phyloP scores from a whole-genome alignment of 2,329 filamentous ascomycete species.

The Phialocephala sp. region DNA sequence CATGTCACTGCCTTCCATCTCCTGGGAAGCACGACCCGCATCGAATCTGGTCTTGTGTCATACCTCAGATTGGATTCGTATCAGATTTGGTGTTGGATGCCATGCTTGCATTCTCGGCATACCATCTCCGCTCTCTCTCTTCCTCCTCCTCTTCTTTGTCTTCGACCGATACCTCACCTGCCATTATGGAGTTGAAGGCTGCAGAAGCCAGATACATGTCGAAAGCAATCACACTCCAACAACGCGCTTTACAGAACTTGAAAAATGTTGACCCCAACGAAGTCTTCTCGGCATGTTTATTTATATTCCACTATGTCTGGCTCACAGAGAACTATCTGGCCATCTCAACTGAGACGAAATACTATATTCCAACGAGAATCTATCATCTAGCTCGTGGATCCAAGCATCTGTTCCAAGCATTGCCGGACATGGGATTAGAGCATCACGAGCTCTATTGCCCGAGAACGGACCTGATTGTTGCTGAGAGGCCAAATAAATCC shows the following conservation, averaged over 20 bases:
- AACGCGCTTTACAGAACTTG: neutral
- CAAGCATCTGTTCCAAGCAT: neutral
- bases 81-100: constrained; percentile 5
- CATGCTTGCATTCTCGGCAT: constrained; percentile 6
- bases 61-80: constrained; percentile 2
- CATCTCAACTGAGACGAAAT: neutral
- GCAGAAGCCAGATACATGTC: constrained; percentile 2
- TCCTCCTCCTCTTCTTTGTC: neutral
- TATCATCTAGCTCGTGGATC: neutral
- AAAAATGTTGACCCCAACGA: neutral
- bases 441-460: constrained; percentile 9
- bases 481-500: neutral
- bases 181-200: neutral
- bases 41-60: neutral
- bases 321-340: neutral
- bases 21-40: neutral
- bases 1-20: constrained; percentile 1
- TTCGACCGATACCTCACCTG: too few relatives aligned
- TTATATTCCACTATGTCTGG: constrained; percentile 8
- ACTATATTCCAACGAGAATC: neutral
- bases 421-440: neutral
- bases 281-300: neutral
- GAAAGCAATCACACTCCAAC: neutral
- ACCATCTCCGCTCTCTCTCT: neutral
- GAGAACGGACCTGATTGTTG: neutral